Base-by-base conservation (phyloP, 768 basidiomycete species). In the Termitomyces sp. region DNA sequence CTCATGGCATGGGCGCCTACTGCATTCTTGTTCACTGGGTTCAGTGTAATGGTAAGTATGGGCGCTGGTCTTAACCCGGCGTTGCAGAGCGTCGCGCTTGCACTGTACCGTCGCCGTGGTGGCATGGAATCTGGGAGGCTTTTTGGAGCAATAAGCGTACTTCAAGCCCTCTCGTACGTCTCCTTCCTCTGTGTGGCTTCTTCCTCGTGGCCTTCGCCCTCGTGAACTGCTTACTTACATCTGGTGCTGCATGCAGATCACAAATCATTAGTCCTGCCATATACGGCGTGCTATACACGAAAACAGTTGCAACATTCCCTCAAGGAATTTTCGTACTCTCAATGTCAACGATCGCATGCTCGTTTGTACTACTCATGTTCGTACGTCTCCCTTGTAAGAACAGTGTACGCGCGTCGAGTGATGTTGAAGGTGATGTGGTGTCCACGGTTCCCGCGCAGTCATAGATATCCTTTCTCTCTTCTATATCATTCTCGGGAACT, bases 81-180 rank as follows among this genome's bases (percentile, higher is more conserved):
- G 1, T 57, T 80, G 8, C 85, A 90, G 55, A 86, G 86, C 21
- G 78, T 92, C 35, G 84, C 91, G 3, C 71, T 95, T 42, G 81
- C 86, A 23, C 65, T 90, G 44, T 89, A 86, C 59, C 71, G 72
- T 28, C 70, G 70, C n/a, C 72, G 74, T 19, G 80, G 79, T 1
- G 80, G 84, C 2, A 76, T 75, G 14, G 88, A 93, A 64, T 73
- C 78, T 12, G 94, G 92, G 3, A 78, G 75, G 62, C 74, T 97
- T 17, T 94, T 94, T 64, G 94, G 91, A 12, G 91, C 84, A 3
- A 61, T 94, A 56, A 84, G 86, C 55, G 88, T 94, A 28, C 61
- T 92, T 3, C 82, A 88, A 59, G 83, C 88, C 5, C 65, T 92
- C 10, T 76, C 84, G 83, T 86, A 58, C 16, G 72, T 70, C 14